phyloP scores from a whole-genome alignment of 2,329 filamentous ascomycete genomes.

The Lecanicillium sp. region DNA sequence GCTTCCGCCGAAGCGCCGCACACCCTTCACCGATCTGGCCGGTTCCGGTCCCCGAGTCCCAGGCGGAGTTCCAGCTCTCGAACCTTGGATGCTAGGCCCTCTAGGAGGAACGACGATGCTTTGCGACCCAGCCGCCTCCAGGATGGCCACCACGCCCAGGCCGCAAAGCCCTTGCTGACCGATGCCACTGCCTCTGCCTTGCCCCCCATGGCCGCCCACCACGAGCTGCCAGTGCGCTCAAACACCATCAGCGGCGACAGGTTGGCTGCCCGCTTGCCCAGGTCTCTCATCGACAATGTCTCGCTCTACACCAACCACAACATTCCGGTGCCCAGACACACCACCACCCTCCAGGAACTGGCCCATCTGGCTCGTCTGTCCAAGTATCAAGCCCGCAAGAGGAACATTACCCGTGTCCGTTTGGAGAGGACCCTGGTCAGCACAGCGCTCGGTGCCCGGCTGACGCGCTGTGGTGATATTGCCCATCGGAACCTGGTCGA shows the following conservation, averaged over 20 bases:
- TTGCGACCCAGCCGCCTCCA: constrained; percentile 4
- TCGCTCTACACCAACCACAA: constrained; percentile 61
- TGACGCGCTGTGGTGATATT: constrained; percentile 68
- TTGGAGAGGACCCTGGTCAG: constrained; percentile 70
- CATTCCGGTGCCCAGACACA: constrained; percentile 54
- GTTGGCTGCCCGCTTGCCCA: constrained; percentile 15
- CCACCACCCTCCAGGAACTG: constrained; percentile 69
- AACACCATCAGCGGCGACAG: constrained; percentile 7
- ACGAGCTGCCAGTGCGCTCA: constrained; percentile 4
- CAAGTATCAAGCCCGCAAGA: constrained; percentile 76
- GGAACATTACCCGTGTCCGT: constrained; percentile 64
- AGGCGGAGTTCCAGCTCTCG: constrained; percentile 2
- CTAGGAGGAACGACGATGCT: not conserved
- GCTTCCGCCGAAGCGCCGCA: not conserved
- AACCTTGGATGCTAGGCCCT: not conserved
- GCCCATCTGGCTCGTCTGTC: constrained; percentile 72
- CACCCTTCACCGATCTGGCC: not conserved
- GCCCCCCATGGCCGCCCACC: not conserved
- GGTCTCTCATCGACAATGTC: constrained; percentile 57
- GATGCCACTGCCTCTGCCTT: constrained; percentile 4
- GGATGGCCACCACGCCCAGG: constrained; percentile 6
- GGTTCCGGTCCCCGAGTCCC: constrained; percentile 4
- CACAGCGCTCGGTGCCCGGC: constrained; percentile 66
- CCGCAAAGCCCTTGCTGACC: constrained; percentile 7
- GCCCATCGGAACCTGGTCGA: constrained; percentile 72